Evolutionary conservation across 2,329 filamentous ascomycete species (phyloP).

Genomic region (Phialemoniopsis sp.): DNA sequence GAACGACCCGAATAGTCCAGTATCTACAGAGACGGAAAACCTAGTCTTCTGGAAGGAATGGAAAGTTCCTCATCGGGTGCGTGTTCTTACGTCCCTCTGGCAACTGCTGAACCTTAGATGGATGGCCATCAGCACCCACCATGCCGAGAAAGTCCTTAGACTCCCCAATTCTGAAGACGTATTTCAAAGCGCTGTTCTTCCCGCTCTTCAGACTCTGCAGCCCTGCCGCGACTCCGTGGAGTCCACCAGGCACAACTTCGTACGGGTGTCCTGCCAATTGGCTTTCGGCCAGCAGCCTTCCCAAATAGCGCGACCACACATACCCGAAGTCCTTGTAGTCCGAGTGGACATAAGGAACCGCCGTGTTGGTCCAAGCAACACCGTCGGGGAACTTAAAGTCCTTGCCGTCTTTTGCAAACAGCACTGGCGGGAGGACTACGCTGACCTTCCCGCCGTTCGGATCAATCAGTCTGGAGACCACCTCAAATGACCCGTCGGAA

Average conservation of each 20-base stretch:
- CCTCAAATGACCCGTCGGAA: slow-evolving; percentile 35
- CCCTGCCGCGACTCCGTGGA: slow-evolving; percentile 44
- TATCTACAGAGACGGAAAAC: no score
- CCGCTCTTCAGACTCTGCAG: slow-evolving; percentile 48
- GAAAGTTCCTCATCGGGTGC: no score
- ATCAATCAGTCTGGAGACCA: slow-evolving; percentile 30
- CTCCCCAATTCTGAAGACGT: slow-evolving; percentile 40
- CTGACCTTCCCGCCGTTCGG: slow-evolving; percentile 19
- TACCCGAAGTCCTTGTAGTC: slow-evolving; percentile 27
- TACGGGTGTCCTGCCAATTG: slow-evolving; percentile 40
- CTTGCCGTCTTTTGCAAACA: slow-evolving; percentile 2
- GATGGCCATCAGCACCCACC: no score
- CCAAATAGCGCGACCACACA: slow-evolving; percentile 29
- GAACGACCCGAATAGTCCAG: no score
- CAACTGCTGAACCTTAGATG: no score
- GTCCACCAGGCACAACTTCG: slow-evolving; percentile 43
- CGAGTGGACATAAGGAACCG: slow-evolving; percentile 15
- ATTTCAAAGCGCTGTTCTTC: slow-evolving; percentile 56
- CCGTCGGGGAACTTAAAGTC: slow-evolving; percentile 13
- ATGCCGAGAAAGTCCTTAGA: slow-evolving; percentile 5
- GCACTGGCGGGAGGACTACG: slow-evolving; percentile 12
- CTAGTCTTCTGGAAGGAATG: no score
- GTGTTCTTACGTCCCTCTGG: no score
- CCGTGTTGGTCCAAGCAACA: slow-evolving; percentile 14
- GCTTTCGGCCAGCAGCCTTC: slow-evolving; percentile 30